Evolutionary conservation across 768 basidiomycete genomes (phyloP).

Genomic region (Xerocomellus amylosporus): DNA sequence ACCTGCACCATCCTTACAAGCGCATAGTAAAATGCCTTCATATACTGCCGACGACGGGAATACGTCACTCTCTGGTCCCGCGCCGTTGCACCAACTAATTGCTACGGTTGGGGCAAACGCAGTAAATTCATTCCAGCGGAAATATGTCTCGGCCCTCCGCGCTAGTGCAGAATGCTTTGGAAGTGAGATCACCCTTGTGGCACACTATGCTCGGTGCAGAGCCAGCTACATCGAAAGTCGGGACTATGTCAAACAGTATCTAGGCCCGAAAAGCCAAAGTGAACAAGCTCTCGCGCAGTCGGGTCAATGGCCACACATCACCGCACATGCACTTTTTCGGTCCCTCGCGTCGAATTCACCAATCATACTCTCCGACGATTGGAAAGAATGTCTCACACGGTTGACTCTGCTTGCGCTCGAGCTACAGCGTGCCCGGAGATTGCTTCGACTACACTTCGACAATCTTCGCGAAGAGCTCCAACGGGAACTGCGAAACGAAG

Average conservation of each 20-base stretch:
- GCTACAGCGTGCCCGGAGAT: constrained; percentile 2
- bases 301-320: constrained; percentile 40
- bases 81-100: too few relatives aligned
- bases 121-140: constrained; percentile 10
- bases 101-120: neutral
- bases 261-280: constrained; percentile 13
- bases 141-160: constrained; percentile 9
- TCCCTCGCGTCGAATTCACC: constrained; percentile 28
- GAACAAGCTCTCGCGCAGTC: constrained; percentile 20
- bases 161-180: constrained; percentile 10
- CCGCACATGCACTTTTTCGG: constrained; percentile 29
- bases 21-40: neutral
- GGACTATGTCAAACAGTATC: neutral
- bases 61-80: too few relatives aligned
- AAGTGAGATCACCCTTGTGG: neutral
- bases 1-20: neutral
- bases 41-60: too few relatives aligned
- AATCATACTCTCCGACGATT: too few relatives aligned
- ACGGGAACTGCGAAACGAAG: constrained; percentile 26
- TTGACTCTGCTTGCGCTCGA: constrained; percentile 19
- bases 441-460: neutral
- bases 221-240: neutral
- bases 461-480: constrained; percentile 31
- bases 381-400: too few relatives aligned
- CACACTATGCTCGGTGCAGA: constrained; percentile 10